Evolutionary conservation across 805 yeast species (phyloP).

Genomic region (Priceomyces fermenticarens): DNA sequence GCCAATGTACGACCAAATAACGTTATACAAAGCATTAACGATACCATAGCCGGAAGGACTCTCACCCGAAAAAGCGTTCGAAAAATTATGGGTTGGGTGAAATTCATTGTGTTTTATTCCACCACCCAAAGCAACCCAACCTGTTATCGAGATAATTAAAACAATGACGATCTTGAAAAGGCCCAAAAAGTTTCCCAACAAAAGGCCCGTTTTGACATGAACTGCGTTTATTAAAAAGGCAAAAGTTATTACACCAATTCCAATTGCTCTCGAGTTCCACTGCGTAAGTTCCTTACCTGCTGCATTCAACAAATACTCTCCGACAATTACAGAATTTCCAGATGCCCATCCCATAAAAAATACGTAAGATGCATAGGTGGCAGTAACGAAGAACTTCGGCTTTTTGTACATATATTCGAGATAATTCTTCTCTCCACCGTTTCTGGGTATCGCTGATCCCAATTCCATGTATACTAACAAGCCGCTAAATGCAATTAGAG

Average conservation of each 20-base stretch:
- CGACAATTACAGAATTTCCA: slow-evolving; percentile 77
- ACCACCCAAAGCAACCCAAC: slow-evolving; percentile 82
- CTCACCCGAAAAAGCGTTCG: slow-evolving; percentile 53
- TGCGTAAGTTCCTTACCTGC: slow-evolving; percentile 64
- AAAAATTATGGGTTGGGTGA: slow-evolving; percentile 56
- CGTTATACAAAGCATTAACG: slow-evolving; percentile 74
- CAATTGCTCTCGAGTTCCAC: slow-evolving; percentile 79
- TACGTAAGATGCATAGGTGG: slow-evolving; percentile 62
- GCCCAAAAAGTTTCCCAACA: slow-evolving; percentile 62
- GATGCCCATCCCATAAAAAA: slow-evolving; percentile 84
- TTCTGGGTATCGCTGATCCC: slow-evolving; percentile 72
- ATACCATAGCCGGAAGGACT: slow-evolving; percentile 63
- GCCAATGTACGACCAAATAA: slow-evolving; percentile 83
- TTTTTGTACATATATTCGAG: slow-evolving; percentile 66
- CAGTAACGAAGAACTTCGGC: slow-evolving; percentile 67
- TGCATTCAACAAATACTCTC: slow-evolving; percentile 73
- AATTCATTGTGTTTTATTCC: slow-evolving; percentile 50
- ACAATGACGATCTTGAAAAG: slow-evolving; percentile 71
- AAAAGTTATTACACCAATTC: slow-evolving; percentile 69
- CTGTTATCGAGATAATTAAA: slow-evolving; percentile 66
- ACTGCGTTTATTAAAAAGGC: slow-evolving; percentile 62
- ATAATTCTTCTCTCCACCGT: slow-evolving; percentile 86
- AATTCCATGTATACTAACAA: slow-evolving; percentile 75
- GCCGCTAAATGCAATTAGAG: slow-evolving; percentile 56
- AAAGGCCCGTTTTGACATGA: slow-evolving; percentile 63